These are phyloP conservation scores for Ophiocordyceps sinensis DNA, from an alignment of 2,329 filamentous ascomycete genomes.

Conservation along the genomic window DNA sequence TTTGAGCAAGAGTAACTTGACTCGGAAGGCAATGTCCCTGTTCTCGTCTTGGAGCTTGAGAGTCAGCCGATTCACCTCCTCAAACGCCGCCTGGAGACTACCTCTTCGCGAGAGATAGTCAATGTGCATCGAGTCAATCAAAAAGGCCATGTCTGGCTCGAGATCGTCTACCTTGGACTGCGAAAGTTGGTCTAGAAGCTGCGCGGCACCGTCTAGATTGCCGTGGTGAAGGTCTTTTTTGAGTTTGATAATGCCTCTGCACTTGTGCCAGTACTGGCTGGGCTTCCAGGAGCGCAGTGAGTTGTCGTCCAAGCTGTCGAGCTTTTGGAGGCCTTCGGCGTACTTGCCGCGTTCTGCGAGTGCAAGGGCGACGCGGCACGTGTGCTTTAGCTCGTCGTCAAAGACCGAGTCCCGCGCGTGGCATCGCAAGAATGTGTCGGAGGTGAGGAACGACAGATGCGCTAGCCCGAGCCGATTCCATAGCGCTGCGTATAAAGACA, in stretches of 20 bases:
- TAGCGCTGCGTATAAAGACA: conserved; percentile 56
- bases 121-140: conserved; percentile 36
- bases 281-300: conserved; percentile 59
- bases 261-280: conserved; percentile 58
- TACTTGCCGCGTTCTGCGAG: conserved; percentile 55
- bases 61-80: conserved; percentile 31
- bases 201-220: conserved; percentile 35
- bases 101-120: conserved; percentile 34
- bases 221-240: conserved; percentile 44
- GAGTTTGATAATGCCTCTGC: conserved; percentile 51
- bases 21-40: conserved; percentile 46
- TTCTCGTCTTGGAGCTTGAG: conserved; percentile 27
- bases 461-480: conserved; percentile 61
- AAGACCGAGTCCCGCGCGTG: conserved; percentile 45
- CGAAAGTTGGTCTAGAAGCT: conserved; percentile 35
- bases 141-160: conserved; percentile 36
- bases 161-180: conserved; percentile 35
- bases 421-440: conserved; percentile 63
- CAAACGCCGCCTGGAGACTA: conserved; percentile 31
- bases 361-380: conserved; percentile 49
- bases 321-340: conserved; percentile 40
- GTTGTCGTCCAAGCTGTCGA: conserved; percentile 38
- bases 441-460: conserved; percentile 41
- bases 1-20: conserved; percentile 61
- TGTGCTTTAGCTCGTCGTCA: conserved; percentile 66